Evolutionary conservation across 768 basidiomycete species (phyloP).

Genomic region (Trametes elegans): DNA sequence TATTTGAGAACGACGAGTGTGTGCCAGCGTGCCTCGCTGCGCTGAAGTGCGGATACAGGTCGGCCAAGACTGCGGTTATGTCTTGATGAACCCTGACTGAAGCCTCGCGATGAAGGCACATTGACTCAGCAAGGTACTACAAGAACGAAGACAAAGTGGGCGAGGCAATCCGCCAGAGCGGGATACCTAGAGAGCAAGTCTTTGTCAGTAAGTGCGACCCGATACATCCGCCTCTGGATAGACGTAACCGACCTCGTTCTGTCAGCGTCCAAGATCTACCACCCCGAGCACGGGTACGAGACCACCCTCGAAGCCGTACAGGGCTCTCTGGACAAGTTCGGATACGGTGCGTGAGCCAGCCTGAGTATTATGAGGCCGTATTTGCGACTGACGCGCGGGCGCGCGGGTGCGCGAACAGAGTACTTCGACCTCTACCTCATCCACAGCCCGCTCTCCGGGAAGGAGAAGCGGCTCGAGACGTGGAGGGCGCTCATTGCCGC

Average conservation of each 20-base stretch:
- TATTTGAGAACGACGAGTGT: conserved; percentile 65
- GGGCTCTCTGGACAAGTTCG: conserved; percentile 30
- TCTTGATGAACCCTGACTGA: too few relatives aligned
- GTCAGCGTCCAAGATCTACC: conserved; percentile 66
- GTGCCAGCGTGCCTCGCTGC: conserved; percentile 55
- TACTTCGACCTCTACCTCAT: conserved; percentile 51
- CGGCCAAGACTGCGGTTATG: too few relatives aligned
- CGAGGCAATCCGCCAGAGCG: conserved; percentile 53
- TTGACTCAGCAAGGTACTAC: conserved; percentile 73
- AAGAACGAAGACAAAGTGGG: conserved; percentile 63
- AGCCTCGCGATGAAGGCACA: conserved; percentile 47
- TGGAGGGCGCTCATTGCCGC: conserved; percentile 40
- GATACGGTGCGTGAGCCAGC: too few relatives aligned
- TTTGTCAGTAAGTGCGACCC: conserved; percentile 58
- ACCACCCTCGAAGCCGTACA: conserved; percentile 27
- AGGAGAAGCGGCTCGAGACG: conserved; percentile 36
- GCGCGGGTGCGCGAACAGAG: conserved; percentile 31
- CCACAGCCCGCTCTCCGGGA: conserved; percentile 41
- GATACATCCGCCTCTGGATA: not conserved
- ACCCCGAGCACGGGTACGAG: conserved; percentile 40
- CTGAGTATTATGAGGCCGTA: too few relatives aligned
- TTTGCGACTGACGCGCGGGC: too few relatives aligned
- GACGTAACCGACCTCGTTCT: not conserved
- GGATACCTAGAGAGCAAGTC: conserved; percentile 51
- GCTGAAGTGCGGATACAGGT: conserved; percentile 60